Conservation (phyloP, 2,329 filamentous ascomycete species). For the Colletotrichum truncatum region DNA sequence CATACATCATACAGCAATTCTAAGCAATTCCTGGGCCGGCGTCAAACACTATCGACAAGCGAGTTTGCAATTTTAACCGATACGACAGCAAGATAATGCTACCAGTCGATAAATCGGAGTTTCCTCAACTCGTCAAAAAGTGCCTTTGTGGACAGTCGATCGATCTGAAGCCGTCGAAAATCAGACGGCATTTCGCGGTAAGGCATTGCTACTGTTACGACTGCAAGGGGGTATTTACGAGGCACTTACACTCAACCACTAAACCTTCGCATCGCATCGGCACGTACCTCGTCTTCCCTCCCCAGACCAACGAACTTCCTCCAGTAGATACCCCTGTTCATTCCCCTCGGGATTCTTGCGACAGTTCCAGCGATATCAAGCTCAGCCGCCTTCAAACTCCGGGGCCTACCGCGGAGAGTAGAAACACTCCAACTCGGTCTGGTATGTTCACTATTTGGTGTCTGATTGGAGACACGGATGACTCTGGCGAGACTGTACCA, state of each 20-base stretch:
- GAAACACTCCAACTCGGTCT: not conserved
- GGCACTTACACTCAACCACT: not conserved
- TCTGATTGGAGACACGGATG: not conserved
- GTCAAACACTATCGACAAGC: no score
- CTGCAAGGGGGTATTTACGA: not conserved
- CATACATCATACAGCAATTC: no score
- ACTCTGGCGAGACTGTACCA: not conserved
- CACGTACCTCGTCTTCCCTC: not conserved
- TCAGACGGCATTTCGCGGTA: not conserved
- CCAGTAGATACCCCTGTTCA: not conserved
- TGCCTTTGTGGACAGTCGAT: not conserved
- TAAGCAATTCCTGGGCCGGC: no score
- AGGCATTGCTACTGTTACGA: not conserved
- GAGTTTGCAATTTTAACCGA: no score
- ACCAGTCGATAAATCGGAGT: not conserved
- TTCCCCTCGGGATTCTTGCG: not conserved
- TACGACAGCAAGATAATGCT: no score
- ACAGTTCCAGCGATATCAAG: not conserved
- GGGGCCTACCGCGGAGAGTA: not conserved
- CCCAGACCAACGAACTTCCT: not conserved
- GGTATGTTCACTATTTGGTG: not conserved
- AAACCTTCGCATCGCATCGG: not conserved
- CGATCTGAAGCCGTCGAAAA: not conserved
- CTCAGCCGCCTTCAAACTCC: no score
- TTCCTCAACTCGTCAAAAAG: not conserved